phyloP scores from a whole-genome alignment of 2,329 filamentous ascomycete genomes.

The Grosmannia huntii region DNA sequence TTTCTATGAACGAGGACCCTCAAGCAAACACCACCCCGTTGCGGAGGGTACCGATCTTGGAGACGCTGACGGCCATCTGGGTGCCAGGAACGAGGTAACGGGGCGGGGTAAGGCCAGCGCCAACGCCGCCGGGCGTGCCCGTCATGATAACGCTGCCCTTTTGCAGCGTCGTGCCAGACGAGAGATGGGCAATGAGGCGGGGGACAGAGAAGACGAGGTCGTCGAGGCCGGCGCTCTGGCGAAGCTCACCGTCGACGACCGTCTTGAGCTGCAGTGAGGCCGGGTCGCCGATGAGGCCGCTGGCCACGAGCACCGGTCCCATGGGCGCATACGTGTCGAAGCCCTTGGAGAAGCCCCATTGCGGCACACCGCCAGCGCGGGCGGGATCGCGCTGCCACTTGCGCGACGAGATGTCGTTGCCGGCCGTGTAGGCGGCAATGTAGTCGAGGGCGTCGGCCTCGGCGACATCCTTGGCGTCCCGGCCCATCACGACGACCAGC shows the following conservation, averaged over 20 bases:
- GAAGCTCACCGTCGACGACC: conserved; percentile 30
- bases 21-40: conserved; percentile 21
- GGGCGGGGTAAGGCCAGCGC: conserved; percentile 28
- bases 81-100: conserved; percentile 25
- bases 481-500: conserved; percentile 14
- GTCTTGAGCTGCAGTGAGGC: conserved; percentile 29
- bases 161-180: conserved; percentile 27
- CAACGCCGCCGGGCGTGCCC: conserved; percentile 30
- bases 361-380: conserved; percentile 36
- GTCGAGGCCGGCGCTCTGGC: conserved; percentile 26
- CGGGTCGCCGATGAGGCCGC: conserved; percentile 29
- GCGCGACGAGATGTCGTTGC: conserved; percentile 42
- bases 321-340: conserved; percentile 44
- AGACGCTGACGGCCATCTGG: conserved; percentile 25
- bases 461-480: conserved; percentile 27
- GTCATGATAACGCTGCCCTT: conserved; percentile 33
- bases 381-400: conserved; percentile 33
- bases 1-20: neutral
- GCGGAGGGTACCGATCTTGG: conserved; percentile 25
- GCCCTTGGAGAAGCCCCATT: conserved; percentile 44
- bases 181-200: conserved; percentile 24
- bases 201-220: conserved; percentile 33
- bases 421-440: conserved; percentile 38
- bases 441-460: conserved; percentile 31
- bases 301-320: conserved; percentile 15